Percentiles rank a stretch among this genome's conserved stretches.
Evolutionary conservation across 129 eudicot species (phyloP).

Genomic region (Pittosporum tobira): DNA sequence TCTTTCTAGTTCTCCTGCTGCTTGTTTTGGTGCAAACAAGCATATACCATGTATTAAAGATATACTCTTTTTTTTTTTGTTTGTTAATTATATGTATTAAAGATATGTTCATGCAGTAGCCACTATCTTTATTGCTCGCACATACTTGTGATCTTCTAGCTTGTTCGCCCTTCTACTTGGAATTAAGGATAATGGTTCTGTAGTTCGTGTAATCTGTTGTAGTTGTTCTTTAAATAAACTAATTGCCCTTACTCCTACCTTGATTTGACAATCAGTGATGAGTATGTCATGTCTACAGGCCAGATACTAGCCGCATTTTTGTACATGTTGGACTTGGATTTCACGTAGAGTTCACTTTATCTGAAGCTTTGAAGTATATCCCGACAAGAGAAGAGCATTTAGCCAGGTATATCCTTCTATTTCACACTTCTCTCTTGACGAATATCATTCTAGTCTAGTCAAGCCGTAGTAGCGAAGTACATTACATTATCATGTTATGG

Average conservation of each 20-base stretch:
- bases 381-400: conserved; percentile 67
- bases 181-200: background rate
- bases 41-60: background rate
- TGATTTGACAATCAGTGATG: conserved; percentile 1
- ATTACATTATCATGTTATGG: background rate
- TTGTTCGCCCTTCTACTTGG: background rate
- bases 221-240: background rate
- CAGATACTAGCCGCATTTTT: conserved; percentile 76
- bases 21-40: background rate
- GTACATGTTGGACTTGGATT: conserved; percentile 96
- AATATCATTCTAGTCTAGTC: background rate
- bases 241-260: background rate
- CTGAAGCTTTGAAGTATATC: conserved; percentile 71
- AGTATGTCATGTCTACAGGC: conserved; percentile 35
- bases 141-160: background rate
- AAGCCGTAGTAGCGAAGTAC: background rate
- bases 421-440: background rate
- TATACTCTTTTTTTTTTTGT: background rate
- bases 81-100: background rate
- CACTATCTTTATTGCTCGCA: background rate
- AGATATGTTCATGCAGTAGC: background rate
- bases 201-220: background rate
- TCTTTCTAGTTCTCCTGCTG: background rate
- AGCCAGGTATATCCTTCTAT: conserved; percentile 37
- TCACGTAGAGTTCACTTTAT: conserved; percentile 93